A percentile compares a stretch with the other conserved stretches of the same genome.
phyloP scores from a whole-genome alignment of 495 filamentous ascomycete species.

The Aspergillus taichungensis region DNA sequence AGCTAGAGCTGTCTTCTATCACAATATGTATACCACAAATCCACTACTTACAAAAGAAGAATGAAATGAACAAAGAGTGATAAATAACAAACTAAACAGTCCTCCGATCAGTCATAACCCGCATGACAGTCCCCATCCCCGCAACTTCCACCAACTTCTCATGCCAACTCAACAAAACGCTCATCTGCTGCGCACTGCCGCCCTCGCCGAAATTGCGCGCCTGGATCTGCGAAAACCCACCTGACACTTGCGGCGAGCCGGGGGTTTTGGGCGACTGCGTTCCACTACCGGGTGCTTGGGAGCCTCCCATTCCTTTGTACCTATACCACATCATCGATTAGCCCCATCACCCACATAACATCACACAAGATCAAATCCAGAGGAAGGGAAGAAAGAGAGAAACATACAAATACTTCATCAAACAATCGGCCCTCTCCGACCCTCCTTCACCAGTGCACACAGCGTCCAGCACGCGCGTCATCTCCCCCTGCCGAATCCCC shows the following conservation, averaged over 20 bases:
- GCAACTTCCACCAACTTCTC: constrained; percentile 90
- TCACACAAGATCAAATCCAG: neutral
- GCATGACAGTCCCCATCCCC: constrained; percentile 76
- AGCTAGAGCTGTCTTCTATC: neutral
- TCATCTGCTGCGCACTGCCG: constrained; percentile 80
- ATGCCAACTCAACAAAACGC: constrained; percentile 88
- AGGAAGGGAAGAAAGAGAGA: constrained; percentile 3
- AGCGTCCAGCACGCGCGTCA: constrained; percentile 71
- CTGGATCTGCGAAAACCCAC: constrained; percentile 75
- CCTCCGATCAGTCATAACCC: constrained; percentile 86
- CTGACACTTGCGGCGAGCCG: constrained; percentile 67
- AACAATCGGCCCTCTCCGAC: constrained; percentile 49
- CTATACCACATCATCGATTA: constrained; percentile 21
- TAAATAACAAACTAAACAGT: constrained; percentile 55
- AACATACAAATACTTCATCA: constrained; percentile 46
- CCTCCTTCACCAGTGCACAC: constrained; percentile 66
- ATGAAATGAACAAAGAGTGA: constrained; percentile 5
- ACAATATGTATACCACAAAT: constrained; percentile 24
- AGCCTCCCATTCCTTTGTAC: constrained; percentile 74
- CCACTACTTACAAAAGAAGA: constrained; percentile 18
- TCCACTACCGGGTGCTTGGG: constrained; percentile 23
- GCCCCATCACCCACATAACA: neutral
- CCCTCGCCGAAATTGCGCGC: constrained; percentile 59
- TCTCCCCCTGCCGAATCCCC: constrained; percentile 82
- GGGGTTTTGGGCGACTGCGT: constrained; percentile 36